phyloP scores from a whole-genome alignment of 805 yeast genomes.

The Starmerella bacillaris region DNA sequence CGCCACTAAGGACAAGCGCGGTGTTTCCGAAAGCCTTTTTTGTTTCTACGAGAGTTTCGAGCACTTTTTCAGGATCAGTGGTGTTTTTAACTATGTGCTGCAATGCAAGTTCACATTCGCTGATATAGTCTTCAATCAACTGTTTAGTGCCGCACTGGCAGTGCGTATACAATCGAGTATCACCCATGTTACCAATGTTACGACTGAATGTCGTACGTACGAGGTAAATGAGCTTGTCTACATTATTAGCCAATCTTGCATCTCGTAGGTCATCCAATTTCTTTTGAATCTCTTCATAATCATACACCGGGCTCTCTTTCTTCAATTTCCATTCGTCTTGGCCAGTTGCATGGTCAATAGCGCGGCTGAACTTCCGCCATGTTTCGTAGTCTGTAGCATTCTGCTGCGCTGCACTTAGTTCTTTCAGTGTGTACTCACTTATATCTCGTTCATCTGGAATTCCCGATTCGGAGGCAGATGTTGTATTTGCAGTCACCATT shows the following conservation, averaged over 20 bases:
- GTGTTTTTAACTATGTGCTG: slow-evolving; percentile 19
- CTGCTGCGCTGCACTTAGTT: slow-evolving; percentile 9
- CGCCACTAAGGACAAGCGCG: slow-evolving; percentile 88
- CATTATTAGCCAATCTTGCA: slow-evolving; percentile 43
- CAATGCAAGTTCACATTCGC: slow-evolving; percentile 49
- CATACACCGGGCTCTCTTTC: slow-evolving; percentile 48
- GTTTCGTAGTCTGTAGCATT: slow-evolving; percentile 23
- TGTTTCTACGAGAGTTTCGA: slow-evolving; percentile 71
- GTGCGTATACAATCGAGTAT: slow-evolving; percentile 56
- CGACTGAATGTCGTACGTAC: slow-evolving; percentile 74
- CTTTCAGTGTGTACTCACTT: neutral
- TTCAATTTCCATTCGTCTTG: slow-evolving; percentile 56
- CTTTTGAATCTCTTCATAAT: slow-evolving; percentile 40
- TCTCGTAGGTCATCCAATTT: slow-evolving; percentile 37
- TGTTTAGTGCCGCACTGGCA: slow-evolving; percentile 72
- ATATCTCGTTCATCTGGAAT: too few species aligned
- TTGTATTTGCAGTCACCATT: too few species aligned
- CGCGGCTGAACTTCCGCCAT: slow-evolving; percentile 49
- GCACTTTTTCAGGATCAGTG: slow-evolving; percentile 43
- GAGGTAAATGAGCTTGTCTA: slow-evolving; percentile 44
- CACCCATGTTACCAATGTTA: slow-evolving; percentile 74
- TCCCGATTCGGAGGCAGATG: too few species aligned
- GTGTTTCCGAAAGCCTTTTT: slow-evolving; percentile 85
- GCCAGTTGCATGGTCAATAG: slow-evolving; percentile 47
- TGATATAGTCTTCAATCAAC: slow-evolving; percentile 64